phyloP scores from a whole-genome alignment of 495 filamentous ascomycete species.

The Extremus antarcticus region DNA sequence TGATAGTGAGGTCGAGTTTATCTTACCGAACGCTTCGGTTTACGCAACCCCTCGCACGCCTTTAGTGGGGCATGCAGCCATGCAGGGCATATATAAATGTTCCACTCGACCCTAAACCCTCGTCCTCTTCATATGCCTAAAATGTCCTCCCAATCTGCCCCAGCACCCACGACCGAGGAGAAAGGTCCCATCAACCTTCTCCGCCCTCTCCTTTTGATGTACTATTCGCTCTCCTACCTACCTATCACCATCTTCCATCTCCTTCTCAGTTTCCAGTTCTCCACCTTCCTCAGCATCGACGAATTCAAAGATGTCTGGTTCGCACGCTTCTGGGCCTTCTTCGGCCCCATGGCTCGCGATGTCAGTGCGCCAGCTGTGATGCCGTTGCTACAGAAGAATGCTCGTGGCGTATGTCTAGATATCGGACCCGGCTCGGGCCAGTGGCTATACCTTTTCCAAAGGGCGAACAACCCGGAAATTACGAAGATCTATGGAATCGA shows the following conservation, averaged over 20 bases:
- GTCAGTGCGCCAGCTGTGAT: constrained; percentile 13
- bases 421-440: constrained; percentile 43
- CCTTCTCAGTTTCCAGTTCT: constrained; percentile 6
- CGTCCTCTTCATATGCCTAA: too few relatives aligned
- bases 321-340: constrained; percentile 20
- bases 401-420: constrained; percentile 36
- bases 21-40: too few relatives aligned
- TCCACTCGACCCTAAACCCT: too few relatives aligned
- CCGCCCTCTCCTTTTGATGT: constrained; percentile 12
- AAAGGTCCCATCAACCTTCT: constrained; percentile 18
- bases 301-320: constrained; percentile 22
- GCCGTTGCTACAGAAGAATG: constrained; percentile 16
- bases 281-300: constrained; percentile 1
- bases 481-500: constrained; percentile 57
- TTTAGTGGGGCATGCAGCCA: too few relatives aligned
- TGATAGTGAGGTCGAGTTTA: too few relatives aligned
- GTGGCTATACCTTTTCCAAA: constrained; percentile 35
- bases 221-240: constrained; percentile 12
- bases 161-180: neutral
- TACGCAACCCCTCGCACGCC: too few relatives aligned
- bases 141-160: neutral
- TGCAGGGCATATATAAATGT: too few relatives aligned
- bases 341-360: constrained; percentile 13
- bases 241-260: constrained; percentile 6
- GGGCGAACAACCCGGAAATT: constrained; percentile 28